A percentile compares a stretch with the other conserved stretches of the same genome.
Conservation (phyloP, 768 basidiomycete species). For the Tulasnella sp. region DNA sequence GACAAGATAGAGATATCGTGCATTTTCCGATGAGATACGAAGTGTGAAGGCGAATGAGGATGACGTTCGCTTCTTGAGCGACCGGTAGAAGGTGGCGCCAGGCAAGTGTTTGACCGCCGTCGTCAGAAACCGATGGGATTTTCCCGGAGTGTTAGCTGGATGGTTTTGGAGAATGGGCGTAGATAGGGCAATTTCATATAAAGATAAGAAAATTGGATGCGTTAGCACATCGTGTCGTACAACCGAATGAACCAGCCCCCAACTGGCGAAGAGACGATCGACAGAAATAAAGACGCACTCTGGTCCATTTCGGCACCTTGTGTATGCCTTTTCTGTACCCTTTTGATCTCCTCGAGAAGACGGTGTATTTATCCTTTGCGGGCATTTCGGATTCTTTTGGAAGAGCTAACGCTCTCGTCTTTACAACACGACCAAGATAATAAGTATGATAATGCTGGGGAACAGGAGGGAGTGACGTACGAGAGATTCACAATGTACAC, state of each 20-base stretch:
- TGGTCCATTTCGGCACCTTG: constrained; percentile 95
- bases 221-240: not conserved
- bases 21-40: no score
- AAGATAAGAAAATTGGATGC: not conserved
- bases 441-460: not conserved
- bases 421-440: not conserved
- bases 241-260: constrained; percentile 5
- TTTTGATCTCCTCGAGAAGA: constrained; percentile 52
- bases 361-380: constrained; percentile 88
- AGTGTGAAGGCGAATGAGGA: no score
- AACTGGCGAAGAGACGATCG: not conserved
- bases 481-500: constrained; percentile 61
- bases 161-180: not conserved
- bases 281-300: constrained; percentile 40
- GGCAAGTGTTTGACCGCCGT: no score
- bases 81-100: no score
- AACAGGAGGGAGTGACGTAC: constrained; percentile 36
- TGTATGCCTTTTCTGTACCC: constrained; percentile 93
- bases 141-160: constrained; percentile 69
- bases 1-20: no score
- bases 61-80: no score
- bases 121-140: constrained; percentile 88
- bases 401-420: constrained; percentile 65
- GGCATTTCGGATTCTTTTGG: constrained; percentile 93
- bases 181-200: not conserved